phyloP scores from a whole-genome alignment of 2,329 filamentous ascomycete species.

The Tolypocladium cylindrosporum region DNA sequence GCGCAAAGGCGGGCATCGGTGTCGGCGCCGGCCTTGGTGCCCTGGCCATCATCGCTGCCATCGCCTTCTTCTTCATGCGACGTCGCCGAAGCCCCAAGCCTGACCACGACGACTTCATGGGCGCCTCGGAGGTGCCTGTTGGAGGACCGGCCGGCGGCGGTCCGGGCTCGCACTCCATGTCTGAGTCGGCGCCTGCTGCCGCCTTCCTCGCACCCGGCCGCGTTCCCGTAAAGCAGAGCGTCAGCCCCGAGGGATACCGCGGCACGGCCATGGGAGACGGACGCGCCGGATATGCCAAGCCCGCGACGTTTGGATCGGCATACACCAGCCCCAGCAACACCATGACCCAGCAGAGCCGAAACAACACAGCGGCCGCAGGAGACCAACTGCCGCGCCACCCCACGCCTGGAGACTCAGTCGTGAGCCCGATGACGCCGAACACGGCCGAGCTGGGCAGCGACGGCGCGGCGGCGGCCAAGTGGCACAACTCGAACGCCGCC shows the following conservation, averaged over 20 bases:
- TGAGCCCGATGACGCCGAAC: conserved; percentile 4
- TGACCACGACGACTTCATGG: conserved; percentile 28
- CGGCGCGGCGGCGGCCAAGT: conserved; percentile 17
- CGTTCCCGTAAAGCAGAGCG: conserved; percentile 12
- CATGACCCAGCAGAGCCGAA: conserved; percentile 1
- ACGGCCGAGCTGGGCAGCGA: conserved; percentile 18
- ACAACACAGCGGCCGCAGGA: conserved; percentile 4
- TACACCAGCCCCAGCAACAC: conserved; percentile 15
- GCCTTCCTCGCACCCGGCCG: conserved; percentile 16
- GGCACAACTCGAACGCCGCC: conserved; percentile 23
- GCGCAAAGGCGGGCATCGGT: conserved; percentile 34
- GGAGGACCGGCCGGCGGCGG: conserved; percentile 15
- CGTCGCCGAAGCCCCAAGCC: conserved; percentile 20
- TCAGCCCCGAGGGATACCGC: conserved; percentile 24
- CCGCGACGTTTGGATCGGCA: conserved; percentile 20
- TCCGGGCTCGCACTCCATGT: conserved; percentile 17
- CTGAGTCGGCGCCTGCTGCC: conserved; percentile 15
- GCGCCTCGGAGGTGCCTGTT: conserved; percentile 32
- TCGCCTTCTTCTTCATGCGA: conserved; percentile 20
- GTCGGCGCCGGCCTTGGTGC: conserved; percentile 27
- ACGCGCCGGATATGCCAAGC: conserved; percentile 28
- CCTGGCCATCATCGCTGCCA: conserved; percentile 18
- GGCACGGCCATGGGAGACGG: conserved; percentile 29
- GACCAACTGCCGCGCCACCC: conserved; percentile 15
- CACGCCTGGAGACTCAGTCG: conserved; percentile 11